A percentile compares a stretch with the other conserved stretches of the same genome.
Conservation (phyloP, 177 flowering plant genomes). For the Telopea speciosissima region DNA sequence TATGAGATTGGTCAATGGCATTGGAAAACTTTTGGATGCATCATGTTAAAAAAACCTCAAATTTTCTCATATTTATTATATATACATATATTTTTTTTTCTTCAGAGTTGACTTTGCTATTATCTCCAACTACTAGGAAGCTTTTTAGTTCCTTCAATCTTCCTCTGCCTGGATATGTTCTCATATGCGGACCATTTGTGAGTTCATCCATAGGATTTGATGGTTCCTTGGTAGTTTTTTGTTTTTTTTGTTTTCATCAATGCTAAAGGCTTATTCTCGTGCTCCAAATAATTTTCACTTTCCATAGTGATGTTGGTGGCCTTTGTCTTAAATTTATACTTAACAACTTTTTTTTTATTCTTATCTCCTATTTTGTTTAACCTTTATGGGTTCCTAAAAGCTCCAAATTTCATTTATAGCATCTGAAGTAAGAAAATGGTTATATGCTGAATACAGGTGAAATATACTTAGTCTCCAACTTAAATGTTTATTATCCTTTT, state of each 20-base stretch:
- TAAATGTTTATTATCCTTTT: too few species aligned
- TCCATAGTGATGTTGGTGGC: background rate
- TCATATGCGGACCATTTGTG: constrained; percentile 87
- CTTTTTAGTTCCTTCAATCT: constrained; percentile 42
- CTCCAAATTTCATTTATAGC: too few species aligned
- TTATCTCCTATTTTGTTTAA: too few species aligned
- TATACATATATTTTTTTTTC: background rate
- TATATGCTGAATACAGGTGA: too few species aligned
- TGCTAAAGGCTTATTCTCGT: background rate
- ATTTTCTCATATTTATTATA: background rate
- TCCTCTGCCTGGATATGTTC: constrained; percentile 91
- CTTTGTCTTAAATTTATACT: background rate
- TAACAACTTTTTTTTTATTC: too few species aligned
- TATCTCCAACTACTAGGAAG: constrained; percentile 58
- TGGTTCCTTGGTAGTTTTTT: background rate
- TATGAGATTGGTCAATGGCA: too few species aligned
- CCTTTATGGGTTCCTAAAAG: too few species aligned
- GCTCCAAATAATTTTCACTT: background rate
- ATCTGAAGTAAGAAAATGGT: too few species aligned
- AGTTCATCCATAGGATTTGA: constrained; percentile 27
- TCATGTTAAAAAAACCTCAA: background rate
- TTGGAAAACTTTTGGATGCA: too few species aligned
- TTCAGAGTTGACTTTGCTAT: constrained; percentile 58
- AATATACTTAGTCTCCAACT: too few species aligned
- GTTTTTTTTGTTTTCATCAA: too few species aligned